Evolutionary conservation across 176 grass and related monocot genomes (phyloP).

Genomic region (Phyllostachys edulis): DNA sequence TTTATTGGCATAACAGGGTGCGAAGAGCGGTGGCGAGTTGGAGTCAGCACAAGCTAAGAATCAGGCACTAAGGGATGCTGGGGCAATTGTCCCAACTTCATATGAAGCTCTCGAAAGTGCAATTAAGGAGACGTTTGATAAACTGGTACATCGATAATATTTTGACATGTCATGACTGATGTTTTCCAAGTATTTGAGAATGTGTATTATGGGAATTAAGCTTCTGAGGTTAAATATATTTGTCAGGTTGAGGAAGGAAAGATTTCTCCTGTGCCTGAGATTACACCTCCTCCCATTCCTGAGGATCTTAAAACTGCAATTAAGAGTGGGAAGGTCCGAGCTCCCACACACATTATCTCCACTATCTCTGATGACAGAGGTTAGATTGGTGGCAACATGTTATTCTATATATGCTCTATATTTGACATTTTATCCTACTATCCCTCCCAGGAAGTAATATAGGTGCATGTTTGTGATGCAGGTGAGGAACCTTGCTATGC

Average conservation of each 20-base stretch:
- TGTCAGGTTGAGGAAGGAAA: slow-evolving; percentile 87
- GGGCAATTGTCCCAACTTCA: slow-evolving; percentile 94
- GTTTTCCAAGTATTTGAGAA: slow-evolving; percentile 2
- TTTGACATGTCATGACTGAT: neutral
- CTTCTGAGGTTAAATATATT: slow-evolving; percentile 23
- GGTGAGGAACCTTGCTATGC: slow-evolving; percentile 99
- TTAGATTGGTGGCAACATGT: slow-evolving; percentile 46
- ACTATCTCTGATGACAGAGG: slow-evolving; percentile 99
- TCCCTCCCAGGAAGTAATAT: slow-evolving; percentile 6
- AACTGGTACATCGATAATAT: slow-evolving; percentile 57
- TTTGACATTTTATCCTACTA: neutral
- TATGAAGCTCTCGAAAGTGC: slow-evolving; percentile 89
- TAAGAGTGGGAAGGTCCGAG: slow-evolving; percentile 97
- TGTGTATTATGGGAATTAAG: neutral
- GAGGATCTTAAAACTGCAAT: slow-evolving; percentile 97
- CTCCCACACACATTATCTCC: slow-evolving; percentile 98
- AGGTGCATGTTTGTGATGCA: slow-evolving; percentile 40
- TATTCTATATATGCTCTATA: slow-evolving; percentile 15
- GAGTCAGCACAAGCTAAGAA: slow-evolving; percentile 99
- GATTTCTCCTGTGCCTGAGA: slow-evolving; percentile 70
- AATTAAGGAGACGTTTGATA: slow-evolving; percentile 87
- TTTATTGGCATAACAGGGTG: slow-evolving; percentile 64
- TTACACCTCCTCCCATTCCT: slow-evolving; percentile 85
- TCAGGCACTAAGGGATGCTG: slow-evolving; percentile 83
- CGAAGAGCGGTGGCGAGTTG: slow-evolving; percentile 95